These are phyloP conservation scores for Zoysia pacifica DNA, from an alignment of 176 grass and related monocot genomes.

Conservation along the genomic window DNA sequence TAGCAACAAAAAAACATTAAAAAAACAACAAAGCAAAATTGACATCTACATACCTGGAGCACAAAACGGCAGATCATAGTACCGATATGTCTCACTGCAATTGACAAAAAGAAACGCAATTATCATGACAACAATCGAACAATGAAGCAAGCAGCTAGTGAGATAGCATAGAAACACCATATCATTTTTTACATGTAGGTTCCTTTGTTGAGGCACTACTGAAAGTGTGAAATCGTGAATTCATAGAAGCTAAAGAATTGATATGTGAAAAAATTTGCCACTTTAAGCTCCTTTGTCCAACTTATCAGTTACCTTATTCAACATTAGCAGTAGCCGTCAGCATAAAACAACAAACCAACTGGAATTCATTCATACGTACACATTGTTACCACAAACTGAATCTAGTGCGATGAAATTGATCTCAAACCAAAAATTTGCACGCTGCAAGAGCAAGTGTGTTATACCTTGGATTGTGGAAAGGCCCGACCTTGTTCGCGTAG, in stretches of 20 bases:
- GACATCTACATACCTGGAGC: conserved; percentile 65
- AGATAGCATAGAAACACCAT: background rate
- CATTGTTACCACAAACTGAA: conserved; percentile 19
- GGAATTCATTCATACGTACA: background rate
- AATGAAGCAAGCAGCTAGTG: conserved; percentile 26
- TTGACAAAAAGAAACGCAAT: conserved; percentile 23
- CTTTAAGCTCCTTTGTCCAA: background rate
- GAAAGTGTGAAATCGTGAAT: conserved; percentile 33
- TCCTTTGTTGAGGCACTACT: conserved; percentile 5
- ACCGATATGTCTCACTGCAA: conserved; percentile 95
- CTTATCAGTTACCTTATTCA: background rate
- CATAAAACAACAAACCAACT: conserved; percentile 10
- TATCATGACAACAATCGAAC: background rate
- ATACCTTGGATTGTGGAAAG: conserved; percentile 98
- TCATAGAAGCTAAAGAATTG: background rate
- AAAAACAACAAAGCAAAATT: background rate
- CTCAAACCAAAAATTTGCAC: background rate
- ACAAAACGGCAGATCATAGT: conserved; percentile 93
- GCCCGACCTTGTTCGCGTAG: conserved; percentile 90
- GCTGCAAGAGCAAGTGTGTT: background rate
- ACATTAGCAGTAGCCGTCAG: background rate
- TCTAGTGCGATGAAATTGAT: background rate
- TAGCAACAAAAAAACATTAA: conserved; percentile 16
- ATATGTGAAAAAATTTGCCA: background rate
- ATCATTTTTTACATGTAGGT: conserved; percentile 10